Base-by-base conservation (phyloP, 2,329 filamentous ascomycete genomes). In the Penicillium paneum region DNA sequence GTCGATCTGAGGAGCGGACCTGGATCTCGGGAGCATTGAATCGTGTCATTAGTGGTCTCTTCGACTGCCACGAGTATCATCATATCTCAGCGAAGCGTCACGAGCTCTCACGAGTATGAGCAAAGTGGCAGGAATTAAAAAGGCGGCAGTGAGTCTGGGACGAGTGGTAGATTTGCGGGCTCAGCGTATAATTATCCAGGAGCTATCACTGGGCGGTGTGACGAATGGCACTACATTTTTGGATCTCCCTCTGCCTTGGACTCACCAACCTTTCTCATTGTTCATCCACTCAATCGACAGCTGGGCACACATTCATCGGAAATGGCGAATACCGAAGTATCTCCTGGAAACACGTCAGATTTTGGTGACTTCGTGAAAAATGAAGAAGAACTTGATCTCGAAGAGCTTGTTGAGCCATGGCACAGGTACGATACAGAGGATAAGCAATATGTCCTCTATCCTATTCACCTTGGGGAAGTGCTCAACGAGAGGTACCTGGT, bases 361-460 rank as follows among this genome's bases (percentile, higher is more conserved):
- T 60, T 61, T 24, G 55, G 49, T 28, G 55, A 61, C 41, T 62
- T 59, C 34, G 57, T 55, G 17, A 35, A 50, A 13, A 44, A 55
- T 51, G 59, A 63, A 54, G 55, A 49, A 13, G 57, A 64, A 41
- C 15, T 38, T 24, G 63, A 65, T 17, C 17, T 63, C 24, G 55
- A 61, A 49, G 55, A 57, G 29, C 5, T 58, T 48, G 58, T 38
- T 40, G 61, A 66, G 55, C 54, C 58, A 35, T 66, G 53, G 48
- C 11, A 61, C 34, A 59, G 51, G 15, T 67, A 66, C 43, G 35
- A 56, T 19, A 47, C 12, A 40, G 42, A 54, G 34, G 43, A 43
- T 52, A 58, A 43, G 19, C 5, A 49, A 48, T 11, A 49, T 49
- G 50, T 59, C 32, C 57, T 62, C 45, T 64, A 65, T 50, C 60